Conservation (phyloP, 2,329 filamentous ascomycete species). For the Curvularia eragrostidis region DNA sequence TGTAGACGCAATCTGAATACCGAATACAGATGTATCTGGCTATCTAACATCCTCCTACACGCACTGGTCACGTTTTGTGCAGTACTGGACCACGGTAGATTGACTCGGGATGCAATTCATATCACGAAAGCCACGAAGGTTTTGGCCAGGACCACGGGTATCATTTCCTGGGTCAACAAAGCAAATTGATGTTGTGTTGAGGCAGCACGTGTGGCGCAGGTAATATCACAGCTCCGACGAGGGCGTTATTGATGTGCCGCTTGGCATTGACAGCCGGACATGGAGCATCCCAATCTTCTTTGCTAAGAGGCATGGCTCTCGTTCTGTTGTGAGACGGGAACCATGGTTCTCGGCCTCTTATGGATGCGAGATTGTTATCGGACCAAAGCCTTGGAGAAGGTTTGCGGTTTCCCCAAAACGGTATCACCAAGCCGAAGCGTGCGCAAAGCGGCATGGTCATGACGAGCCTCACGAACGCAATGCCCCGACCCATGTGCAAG, state of each 20-base stretch:
- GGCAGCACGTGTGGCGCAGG: conserved; percentile 7
- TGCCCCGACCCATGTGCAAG: neutral
- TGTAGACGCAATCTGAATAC: neutral
- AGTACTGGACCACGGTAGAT: neutral
- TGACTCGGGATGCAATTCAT: neutral
- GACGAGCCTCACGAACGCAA: neutral
- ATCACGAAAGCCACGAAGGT: neutral
- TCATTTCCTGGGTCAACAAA: neutral
- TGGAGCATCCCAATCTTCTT: neutral
- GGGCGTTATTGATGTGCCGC: conserved; percentile 13
- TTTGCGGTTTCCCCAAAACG: neutral
- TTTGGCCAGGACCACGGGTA: neutral
- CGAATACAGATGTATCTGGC: neutral
- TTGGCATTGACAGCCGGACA: neutral
- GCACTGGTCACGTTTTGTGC: neutral
- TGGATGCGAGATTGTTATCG: neutral
- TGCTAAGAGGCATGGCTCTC: neutral
- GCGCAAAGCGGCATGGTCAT: neutral
- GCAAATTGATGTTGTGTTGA: neutral
- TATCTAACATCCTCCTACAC: neutral
- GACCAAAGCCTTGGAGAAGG: neutral
- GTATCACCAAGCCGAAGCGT: neutral
- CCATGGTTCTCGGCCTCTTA: neutral
- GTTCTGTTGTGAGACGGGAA: conserved; percentile 8
- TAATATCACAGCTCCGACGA: conserved; percentile 9